phyloP scores from a whole-genome alignment of 495 filamentous ascomycete genomes.

The Symbiotaphrina buchneri region DNA sequence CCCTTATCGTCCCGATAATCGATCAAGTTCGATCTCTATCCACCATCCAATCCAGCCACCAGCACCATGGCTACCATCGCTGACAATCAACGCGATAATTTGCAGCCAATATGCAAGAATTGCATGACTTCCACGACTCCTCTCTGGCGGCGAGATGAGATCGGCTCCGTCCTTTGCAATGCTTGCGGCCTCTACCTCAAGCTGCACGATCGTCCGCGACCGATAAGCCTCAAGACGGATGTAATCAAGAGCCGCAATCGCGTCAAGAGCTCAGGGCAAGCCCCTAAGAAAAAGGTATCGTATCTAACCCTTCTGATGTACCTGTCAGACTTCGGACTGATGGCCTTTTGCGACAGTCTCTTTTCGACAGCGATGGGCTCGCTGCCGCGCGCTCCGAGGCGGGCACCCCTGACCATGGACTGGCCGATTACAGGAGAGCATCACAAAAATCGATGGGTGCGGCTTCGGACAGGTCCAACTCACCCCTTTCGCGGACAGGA shows the following conservation, averaged over 20 bases:
- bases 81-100: conserved; percentile 31
- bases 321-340: conserved; percentile 1
- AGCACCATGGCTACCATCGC: conserved; percentile 33
- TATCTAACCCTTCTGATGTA: conserved; percentile 2
- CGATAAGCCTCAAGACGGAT: conserved; percentile 94
- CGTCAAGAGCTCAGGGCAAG: conserved; percentile 75
- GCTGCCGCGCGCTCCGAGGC: conserved; percentile 31
- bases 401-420: conserved; percentile 24
- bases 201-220: conserved; percentile 77
- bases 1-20: conserved; percentile 8
- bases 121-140: conserved; percentile 90
- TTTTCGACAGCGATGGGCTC: conserved; percentile 36
- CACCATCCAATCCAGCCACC: too few relatives aligned
- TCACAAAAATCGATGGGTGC: conserved; percentile 53
- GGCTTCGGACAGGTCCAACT: conserved; percentile 57
- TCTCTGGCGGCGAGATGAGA: conserved; percentile 91
- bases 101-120: conserved; percentile 94
- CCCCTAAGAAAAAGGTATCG: conserved; percentile 72
- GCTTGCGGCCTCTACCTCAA: conserved; percentile 95
- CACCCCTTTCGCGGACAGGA: conserved; percentile 67
- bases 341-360: conserved; percentile 14
- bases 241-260: conserved; percentile 99
- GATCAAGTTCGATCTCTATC: conserved; percentile 10
- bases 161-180: conserved; percentile 95
- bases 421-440: conserved; percentile 34